Conservation (phyloP, 805 yeast species). For the Brettanomyces bruxellensis region DNA sequence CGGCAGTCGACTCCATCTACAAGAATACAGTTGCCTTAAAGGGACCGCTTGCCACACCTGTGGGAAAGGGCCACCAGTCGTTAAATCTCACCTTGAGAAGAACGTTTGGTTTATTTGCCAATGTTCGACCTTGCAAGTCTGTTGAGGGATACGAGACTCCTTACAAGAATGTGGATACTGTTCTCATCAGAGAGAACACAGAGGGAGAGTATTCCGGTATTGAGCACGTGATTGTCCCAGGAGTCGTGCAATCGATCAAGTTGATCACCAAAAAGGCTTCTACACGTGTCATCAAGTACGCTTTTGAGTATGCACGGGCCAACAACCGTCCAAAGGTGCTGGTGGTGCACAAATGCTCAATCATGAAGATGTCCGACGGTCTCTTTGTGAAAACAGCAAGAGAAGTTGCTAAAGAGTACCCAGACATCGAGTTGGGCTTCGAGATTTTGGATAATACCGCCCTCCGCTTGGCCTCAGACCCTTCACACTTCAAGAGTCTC, state of each 20-base stretch:
- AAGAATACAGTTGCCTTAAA: conserved; percentile 90
- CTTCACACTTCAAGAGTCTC: conserved; percentile 73
- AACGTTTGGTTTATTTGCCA: conserved; percentile 92
- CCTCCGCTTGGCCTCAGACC: conserved; percentile 81
- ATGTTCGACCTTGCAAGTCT: conserved; percentile 94
- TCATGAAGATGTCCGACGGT: conserved; percentile 98
- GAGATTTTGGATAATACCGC: conserved; percentile 96
- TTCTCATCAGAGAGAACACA: conserved; percentile 96
- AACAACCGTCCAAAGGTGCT: conserved; percentile 80
- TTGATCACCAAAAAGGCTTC: conserved; percentile 94
- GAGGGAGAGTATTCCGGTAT: conserved; percentile 99
- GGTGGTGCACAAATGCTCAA: conserved; percentile 97
- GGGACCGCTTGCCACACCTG: conserved; percentile 98
- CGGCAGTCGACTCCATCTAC: conserved; percentile 88
- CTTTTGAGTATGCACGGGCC: conserved; percentile 90
- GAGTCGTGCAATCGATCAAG: conserved; percentile 97
- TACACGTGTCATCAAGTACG: conserved; percentile 93
- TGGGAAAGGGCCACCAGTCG: conserved; percentile 97
- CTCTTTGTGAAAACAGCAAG: conserved; percentile 87
- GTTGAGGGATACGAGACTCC: conserved; percentile 91
- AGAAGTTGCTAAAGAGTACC: conserved; percentile 85
- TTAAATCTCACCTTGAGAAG: conserved; percentile 96
- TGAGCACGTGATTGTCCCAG: conserved; percentile 96
- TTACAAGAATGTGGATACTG: conserved; percentile 83
- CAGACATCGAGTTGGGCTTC: conserved; percentile 72